Conservation (phyloP, 2,329 filamentous ascomycete species). For the Penicillium digitatum region DNA sequence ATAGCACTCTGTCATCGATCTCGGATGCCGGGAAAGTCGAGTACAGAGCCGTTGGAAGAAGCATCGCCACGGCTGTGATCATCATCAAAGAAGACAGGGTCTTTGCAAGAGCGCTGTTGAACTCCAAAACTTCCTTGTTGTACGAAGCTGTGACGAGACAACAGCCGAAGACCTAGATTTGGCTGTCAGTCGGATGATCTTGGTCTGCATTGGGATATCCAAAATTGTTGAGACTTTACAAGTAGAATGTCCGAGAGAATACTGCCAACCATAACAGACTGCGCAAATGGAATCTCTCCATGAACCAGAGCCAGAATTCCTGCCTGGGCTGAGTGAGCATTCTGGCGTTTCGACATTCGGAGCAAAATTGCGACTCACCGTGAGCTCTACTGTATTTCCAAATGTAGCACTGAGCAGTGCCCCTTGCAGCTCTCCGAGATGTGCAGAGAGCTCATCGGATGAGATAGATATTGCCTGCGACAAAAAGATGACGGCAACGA, state of each 20-base stretch:
- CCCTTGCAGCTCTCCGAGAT: conserved; percentile 13
- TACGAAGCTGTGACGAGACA: conserved; percentile 68
- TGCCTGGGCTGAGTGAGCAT: conserved; percentile 42
- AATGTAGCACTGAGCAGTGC: conserved; percentile 12
- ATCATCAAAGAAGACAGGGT: conserved; percentile 59
- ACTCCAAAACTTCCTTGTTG: conserved; percentile 59
- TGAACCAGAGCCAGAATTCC: conserved; percentile 78
- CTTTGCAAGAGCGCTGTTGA: conserved; percentile 37
- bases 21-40: conserved; percentile 48
- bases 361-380: background rate
- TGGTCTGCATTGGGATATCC: background rate
- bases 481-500: conserved; percentile 8
- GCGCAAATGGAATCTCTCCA: conserved; percentile 80
- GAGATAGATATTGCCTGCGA: conserved; percentile 10
- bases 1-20: conserved; percentile 53
- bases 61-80: conserved; percentile 64
- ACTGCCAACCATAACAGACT: conserved; percentile 85
- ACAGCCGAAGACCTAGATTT: conserved; percentile 56
- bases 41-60: conserved; percentile 67
- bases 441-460: conserved; percentile 5
- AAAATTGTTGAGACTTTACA: conserved; percentile 32
- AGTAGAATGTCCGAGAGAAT: conserved; percentile 85
- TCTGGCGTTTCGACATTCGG: background rate
- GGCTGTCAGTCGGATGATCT: background rate
- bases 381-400: conserved; percentile 13